Conservation (phyloP, 352 stramenopile genomes). For the Blastocystis sp. region DNA sequence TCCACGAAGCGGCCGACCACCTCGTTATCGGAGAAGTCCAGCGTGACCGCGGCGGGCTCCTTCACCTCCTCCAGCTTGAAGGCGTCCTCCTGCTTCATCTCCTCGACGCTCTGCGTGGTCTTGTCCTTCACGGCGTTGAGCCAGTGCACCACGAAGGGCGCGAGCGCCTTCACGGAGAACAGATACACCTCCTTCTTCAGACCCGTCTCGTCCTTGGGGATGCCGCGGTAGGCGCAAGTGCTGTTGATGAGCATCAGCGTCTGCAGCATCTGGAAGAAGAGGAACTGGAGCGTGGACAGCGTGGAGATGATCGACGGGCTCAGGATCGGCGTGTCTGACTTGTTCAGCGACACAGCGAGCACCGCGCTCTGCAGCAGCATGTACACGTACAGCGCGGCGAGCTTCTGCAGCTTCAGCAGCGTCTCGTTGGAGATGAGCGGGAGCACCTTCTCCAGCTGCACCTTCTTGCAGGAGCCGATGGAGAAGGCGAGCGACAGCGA, state of each 20-base stretch:
- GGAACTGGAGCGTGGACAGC: not conserved
- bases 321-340: conserved; percentile 28
- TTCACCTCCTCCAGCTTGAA: not conserved
- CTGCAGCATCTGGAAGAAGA: conserved; percentile 8
- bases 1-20: conserved; percentile 36
- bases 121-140: conserved; percentile 7
- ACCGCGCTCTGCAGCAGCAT: conserved; percentile 34
- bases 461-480: not conserved
- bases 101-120: conserved; percentile 12
- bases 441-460: not conserved
- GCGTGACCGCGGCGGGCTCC: not conserved
- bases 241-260: conserved; percentile 28
- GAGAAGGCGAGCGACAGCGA: not conserved
- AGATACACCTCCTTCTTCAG: not conserved
- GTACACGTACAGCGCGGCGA: conserved; percentile 5
- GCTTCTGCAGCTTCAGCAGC: not conserved
- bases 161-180: not conserved
- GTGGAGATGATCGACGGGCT: not conserved
- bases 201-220: not conserved
- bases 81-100: conserved; percentile 18
- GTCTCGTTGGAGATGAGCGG: not conserved
- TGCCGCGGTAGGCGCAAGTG: not conserved
- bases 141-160: conserved; percentile 2
- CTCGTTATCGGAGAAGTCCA: conserved; percentile 34
- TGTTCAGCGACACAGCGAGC: conserved; percentile 18